Evolutionary conservation across 2,329 filamentous ascomycete species (phyloP).

Genomic region (Claviceps purpurea): DNA sequence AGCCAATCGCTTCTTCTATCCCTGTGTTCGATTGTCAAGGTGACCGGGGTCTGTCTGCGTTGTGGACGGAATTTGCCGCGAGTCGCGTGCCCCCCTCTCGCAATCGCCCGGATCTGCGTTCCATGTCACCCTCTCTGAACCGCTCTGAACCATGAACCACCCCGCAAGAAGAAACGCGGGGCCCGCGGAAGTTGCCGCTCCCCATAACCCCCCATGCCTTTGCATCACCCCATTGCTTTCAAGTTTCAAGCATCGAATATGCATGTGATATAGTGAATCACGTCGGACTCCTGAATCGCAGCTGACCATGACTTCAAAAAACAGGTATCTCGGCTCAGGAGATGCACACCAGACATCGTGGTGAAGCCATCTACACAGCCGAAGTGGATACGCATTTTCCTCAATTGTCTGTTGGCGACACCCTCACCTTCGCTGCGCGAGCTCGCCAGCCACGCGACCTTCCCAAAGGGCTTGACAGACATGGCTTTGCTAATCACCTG

Average conservation of each 20-base stretch:
- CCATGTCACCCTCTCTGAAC: neutral
- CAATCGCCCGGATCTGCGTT: constrained; percentile 1
- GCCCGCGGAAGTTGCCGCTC: constrained; percentile 5
- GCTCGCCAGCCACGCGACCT: constrained; percentile 51
- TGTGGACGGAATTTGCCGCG: constrained; percentile 5
- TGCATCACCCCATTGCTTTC: neutral
- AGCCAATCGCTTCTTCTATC: neutral
- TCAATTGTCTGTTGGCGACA: constrained; percentile 64
- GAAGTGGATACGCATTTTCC: constrained; percentile 77
- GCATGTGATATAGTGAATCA: too few species aligned
- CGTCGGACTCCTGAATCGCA: neutral
- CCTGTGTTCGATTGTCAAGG: neutral
- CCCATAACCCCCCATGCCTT: neutral
- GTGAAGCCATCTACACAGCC: constrained; percentile 77
- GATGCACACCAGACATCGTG: constrained; percentile 67
- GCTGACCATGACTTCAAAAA: constrained; percentile 5
- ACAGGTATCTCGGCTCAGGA: constrained; percentile 52
- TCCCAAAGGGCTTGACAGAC: constrained; percentile 41
- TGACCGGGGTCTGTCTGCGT: neutral
- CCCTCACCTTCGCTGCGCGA: constrained; percentile 61
- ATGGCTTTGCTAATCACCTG: constrained; percentile 39
- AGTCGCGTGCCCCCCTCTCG: neutral
- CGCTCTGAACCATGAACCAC: too few species aligned
- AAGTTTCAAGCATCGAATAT: too few species aligned
- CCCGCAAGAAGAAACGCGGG: constrained; percentile 1